Evolutionary conservation across 2,329 filamentous ascomycete species (phyloP), one percentile per base, ranked within the genome.

Genomic region (Aspergillus tanneri): DNA sequence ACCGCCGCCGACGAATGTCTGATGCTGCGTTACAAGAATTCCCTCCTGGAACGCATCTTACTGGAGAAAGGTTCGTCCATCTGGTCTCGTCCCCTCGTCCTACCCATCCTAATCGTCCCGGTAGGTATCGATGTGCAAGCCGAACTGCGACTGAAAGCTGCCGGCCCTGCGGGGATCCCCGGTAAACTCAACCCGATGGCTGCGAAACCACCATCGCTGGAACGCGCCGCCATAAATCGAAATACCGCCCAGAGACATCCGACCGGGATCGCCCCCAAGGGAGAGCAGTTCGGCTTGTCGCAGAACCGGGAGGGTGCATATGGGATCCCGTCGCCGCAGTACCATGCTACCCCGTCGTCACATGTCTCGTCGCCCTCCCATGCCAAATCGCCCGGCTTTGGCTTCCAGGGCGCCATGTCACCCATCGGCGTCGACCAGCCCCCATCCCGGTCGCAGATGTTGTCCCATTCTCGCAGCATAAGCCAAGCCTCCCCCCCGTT

Each of bases 1-100:
- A 91, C 84, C 64, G 93, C 93, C 49, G 90, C 92, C 49, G 93
- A 97, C 70, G 93, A 97, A 72, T 97, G 93, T 69, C 74, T 97
- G 65, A 97, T 99, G 93, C 79, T 99, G 61, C 87, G 93, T 50
- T 99, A 97, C 72, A 97, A 97, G 77, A 99, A 97, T 71, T 97
- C 93, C 32, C 77, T 97, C 40, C 81, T 99, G 27, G 93, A 99
- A 74, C 84, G 93, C 50, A 95, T 99, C 64, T 80, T 99, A 44
- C 80, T 99, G 28, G 93, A 99, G 74, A 97, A 97, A 80, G 91
- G 90, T 93, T 45, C 2, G 49, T 44, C 19, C 36, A 10, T 22
- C 16, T 42, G 27, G 32, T 43, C 11, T 27, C 49, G 47, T 39
- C 47, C 50, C 19, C 21, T 32, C 22, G 7, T 43, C n/a, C 30